Evolutionary conservation across 768 basidiomycete species (phyloP).

Genomic region (Kwoniella shandongensis): DNA sequence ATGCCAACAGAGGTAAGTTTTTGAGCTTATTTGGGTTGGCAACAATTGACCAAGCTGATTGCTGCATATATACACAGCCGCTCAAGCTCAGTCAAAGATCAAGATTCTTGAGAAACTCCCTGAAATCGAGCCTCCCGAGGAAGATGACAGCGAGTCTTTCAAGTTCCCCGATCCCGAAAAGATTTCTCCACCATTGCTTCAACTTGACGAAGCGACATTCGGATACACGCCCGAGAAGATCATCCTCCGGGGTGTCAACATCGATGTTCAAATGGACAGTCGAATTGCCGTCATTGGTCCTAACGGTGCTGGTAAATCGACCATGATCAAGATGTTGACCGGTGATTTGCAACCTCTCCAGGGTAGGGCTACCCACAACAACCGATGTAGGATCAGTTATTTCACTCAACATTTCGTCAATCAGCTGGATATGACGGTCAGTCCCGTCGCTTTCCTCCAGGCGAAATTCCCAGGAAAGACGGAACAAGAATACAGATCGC

Average conservation of each 20-base stretch:
- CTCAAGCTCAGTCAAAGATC: constrained; percentile 78
- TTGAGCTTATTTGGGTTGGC: background rate
- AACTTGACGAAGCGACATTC: constrained; percentile 86
- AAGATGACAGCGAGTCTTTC: constrained; percentile 89
- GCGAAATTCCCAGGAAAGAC: constrained; percentile 88
- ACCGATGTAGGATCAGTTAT: constrained; percentile 68
- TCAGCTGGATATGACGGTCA: constrained; percentile 74
- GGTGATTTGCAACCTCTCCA: constrained; percentile 71
- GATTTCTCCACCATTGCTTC: constrained; percentile 91
- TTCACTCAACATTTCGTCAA: constrained; percentile 76
- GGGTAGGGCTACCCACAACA: constrained; percentile 86
- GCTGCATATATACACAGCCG: constrained; percentile 56
- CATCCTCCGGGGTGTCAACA: constrained; percentile 73
- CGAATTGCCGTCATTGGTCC: constrained; percentile 93
- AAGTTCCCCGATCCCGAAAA: constrained; percentile 97
- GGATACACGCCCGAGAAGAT: constrained; percentile 77
- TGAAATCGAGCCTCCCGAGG: constrained; percentile 86
- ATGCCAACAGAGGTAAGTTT: constrained; percentile 72
- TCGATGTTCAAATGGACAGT: constrained; percentile 92
- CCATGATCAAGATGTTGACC: constrained; percentile 90
- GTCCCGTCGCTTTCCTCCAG: constrained; percentile 91
- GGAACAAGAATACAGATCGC: constrained; percentile 93
- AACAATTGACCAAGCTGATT: background rate
- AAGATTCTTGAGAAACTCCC: constrained; percentile 84
- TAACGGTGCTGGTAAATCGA: constrained; percentile 95